Conservation (phyloP, 164 flowering plant species). For the Umbellularia californica region DNA sequence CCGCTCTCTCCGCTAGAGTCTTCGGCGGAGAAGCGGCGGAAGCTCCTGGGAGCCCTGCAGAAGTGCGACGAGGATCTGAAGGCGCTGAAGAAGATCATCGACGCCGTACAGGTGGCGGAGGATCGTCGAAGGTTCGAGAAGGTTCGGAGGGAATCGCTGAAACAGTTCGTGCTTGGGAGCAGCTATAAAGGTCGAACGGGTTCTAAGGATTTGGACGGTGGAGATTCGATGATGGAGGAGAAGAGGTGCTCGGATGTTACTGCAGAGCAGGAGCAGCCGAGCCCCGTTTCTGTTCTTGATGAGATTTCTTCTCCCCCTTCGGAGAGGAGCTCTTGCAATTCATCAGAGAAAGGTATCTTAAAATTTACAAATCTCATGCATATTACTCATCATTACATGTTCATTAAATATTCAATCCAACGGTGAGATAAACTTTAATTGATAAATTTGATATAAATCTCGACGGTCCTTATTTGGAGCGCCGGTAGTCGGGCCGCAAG, state of each 20-base stretch:
- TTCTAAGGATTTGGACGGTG: conserved; percentile 10
- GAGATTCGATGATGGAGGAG: conserved; percentile 10
- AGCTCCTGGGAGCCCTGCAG: conserved; percentile 59
- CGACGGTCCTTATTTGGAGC: too few relatives aligned
- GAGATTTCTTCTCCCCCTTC: conserved; percentile 16
- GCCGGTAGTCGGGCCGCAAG: too few relatives aligned
- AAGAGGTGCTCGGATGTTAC: conserved; percentile 18
- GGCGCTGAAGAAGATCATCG: conserved; percentile 58
- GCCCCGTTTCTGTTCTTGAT: conserved; percentile 58
- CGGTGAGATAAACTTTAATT: too few relatives aligned
- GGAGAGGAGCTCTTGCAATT: background rate
- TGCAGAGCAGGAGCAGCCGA: conserved; percentile 35
- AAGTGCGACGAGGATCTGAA: conserved; percentile 76
- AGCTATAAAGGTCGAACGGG: conserved; percentile 4
- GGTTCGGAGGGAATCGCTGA: conserved; percentile 9
- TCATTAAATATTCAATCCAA: fast-evolving
- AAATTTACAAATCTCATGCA: too few relatives aligned
- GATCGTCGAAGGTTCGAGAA: conserved; percentile 10
- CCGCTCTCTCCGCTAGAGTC: conserved; percentile 13
- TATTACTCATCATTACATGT: too few relatives aligned
- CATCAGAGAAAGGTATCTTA: conserved; percentile 11
- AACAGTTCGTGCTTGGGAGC: background rate
- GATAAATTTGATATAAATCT: too few relatives aligned
- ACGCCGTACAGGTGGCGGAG: conserved; percentile 32
- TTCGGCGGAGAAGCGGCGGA: conserved; percentile 49